Evolutionary conservation across 352 stramenopile genomes (phyloP), one percentile per base, ranked within the genome.

Genomic region (Phytophthora brassicae): DNA sequence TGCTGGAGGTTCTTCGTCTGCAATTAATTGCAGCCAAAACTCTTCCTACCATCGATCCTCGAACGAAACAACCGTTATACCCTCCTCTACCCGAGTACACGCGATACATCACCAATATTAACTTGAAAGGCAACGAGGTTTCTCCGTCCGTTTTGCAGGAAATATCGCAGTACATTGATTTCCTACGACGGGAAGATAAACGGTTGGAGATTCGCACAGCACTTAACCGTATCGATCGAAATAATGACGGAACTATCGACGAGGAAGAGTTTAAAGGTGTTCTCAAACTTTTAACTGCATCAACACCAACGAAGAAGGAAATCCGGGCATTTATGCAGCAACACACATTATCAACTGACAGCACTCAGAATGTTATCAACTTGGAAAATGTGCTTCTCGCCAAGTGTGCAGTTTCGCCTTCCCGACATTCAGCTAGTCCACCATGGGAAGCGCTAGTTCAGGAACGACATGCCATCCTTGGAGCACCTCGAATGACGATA

Each of bases 61-160:
- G 74, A 56, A 86, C 79, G 0, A 88, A 80, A 22, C 71, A 84
- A 50, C 50, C 77, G 12, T 50, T 86, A n/a, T 67, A 74, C 16
- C 64, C 77, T 2, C 43, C 47, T 0, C 48, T 84, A 1, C 70
- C 83, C 2, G 80, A 89, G 28, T 92, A 84, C 56, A 85, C 81
- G 9, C 73, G 78, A 5, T 92, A 88, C 36, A 60, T 93, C 23
- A 93, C 82, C 16, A 75, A 77, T 33, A 78, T 93, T 14, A 86
- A 90, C 49, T 53, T 94, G 14, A 90, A 89, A 14, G 82, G 84
- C 16, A 94, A 94, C 56, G 82, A 92, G 48, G 77, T 94, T 5
- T 92, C 86, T 4, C 44, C 64, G 0, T 43, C 54, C 3, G 69
- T 89, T 24, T 52, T 90, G 22, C 70, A 92, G 51, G 80, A 92